Evolutionary conservation across 2,329 filamentous ascomycete genomes (phyloP).

Genomic region (Fusarium sp.): DNA sequence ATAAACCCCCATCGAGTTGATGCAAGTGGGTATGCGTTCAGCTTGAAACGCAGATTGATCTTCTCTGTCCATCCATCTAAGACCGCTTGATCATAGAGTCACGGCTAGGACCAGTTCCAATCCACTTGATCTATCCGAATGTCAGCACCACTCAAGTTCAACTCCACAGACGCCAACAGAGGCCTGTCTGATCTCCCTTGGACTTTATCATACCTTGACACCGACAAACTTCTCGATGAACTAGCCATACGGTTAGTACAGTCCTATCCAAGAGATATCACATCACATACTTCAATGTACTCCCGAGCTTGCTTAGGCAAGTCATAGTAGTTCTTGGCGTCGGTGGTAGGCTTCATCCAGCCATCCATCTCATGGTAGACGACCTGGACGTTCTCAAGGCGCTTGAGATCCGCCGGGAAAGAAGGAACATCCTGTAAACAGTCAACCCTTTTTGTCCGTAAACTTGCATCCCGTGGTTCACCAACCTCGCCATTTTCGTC

Average conservation of each 20-base stretch:
- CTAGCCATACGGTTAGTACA: background rate
- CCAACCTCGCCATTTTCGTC: conserved; percentile 27
- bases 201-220: background rate
- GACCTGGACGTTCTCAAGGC: conserved; percentile 68
- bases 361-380: conserved; percentile 74
- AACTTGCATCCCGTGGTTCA: background rate
- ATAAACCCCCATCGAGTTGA: background rate
- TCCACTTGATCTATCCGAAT: background rate
- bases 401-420: conserved; percentile 64
- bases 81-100: background rate
- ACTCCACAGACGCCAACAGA: background rate
- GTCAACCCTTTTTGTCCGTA: background rate
- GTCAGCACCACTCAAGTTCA: background rate
- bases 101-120: background rate
- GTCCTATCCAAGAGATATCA: background rate
- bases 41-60: background rate
- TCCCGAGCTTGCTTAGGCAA: conserved; percentile 71
- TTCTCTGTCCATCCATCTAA: background rate
- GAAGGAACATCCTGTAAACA: conserved; percentile 58
- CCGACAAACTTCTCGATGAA: background rate
- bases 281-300: conserved; percentile 59
- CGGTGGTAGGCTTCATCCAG: conserved; percentile 73
- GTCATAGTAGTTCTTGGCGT: conserved; percentile 61
- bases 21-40: background rate
- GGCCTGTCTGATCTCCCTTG: background rate